Evolutionary conservation across 805 yeast genomes (phyloP).

Genomic region (Helenozyma rhizophorensis): DNA sequence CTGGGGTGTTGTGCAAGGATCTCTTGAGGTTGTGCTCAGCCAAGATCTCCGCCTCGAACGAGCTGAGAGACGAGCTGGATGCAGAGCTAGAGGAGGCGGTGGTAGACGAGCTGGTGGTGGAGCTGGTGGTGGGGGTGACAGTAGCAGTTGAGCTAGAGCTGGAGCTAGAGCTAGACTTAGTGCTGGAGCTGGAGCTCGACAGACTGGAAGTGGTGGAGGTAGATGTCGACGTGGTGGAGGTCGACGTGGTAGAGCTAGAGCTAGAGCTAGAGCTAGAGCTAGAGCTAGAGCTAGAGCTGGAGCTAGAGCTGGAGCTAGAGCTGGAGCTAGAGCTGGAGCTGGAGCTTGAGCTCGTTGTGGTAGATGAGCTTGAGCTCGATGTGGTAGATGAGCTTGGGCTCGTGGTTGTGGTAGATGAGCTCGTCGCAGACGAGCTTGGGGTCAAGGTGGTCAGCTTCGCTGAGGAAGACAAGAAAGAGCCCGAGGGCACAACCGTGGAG

Average conservation of each 20-base stretch:
- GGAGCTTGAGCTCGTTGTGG: too few species aligned
- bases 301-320: too few species aligned
- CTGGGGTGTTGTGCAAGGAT: constrained; percentile 30
- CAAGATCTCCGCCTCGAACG: constrained; percentile 28
- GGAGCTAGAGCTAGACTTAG: neutral
- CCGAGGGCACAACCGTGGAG: too few species aligned
- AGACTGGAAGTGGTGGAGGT: neutral
- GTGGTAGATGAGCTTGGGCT: too few species aligned
- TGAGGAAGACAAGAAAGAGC: too few species aligned
- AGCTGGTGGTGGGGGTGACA: neutral
- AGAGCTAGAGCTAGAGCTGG: too few species aligned
- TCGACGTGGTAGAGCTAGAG: constrained; percentile 1
- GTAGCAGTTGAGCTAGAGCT: neutral
- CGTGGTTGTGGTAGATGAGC: too few species aligned
- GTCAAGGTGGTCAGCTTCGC: constrained; percentile 1
- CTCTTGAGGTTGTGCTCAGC: constrained; percentile 34
- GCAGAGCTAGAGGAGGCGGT: constrained; percentile 2
- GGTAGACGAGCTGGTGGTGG: constrained; percentile 4
- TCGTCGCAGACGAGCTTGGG: neutral
- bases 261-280: neutral
- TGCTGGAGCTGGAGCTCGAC: neutral
- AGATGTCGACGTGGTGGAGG: constrained; percentile 1
- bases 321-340: too few species aligned
- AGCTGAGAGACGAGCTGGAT: constrained; percentile 6
- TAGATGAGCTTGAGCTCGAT: too few species aligned